phyloP scores from a whole-genome alignment of 2,329 filamentous ascomycete species.

The Polychaeton citri region DNA sequence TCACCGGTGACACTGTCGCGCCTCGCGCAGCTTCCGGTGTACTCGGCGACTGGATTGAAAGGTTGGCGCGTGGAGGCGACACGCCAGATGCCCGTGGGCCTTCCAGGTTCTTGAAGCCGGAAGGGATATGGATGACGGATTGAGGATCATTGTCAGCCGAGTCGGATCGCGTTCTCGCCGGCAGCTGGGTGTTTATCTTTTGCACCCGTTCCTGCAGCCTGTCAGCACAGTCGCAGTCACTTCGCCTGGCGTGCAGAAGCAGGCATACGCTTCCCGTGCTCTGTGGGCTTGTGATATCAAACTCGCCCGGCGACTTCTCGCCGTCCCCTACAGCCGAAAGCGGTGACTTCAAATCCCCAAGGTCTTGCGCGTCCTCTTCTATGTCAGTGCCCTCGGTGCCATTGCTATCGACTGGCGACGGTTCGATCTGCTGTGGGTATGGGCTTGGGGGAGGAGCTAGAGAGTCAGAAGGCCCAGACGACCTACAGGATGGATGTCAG shows the following conservation, averaged over 20 bases:
- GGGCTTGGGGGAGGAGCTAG: conserved; percentile 35
- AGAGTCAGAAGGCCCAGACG: conserved; percentile 33
- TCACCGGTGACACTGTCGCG: conserved; percentile 49
- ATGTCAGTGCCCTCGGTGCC: conserved; percentile 57
- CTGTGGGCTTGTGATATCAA: conserved; percentile 19
- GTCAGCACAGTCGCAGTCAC: conserved; percentile 4
- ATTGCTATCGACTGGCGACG: conserved; percentile 74
- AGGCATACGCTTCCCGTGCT: conserved; percentile 17
- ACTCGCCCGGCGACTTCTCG: conserved; percentile 16
- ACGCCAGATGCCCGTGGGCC: conserved; percentile 1
- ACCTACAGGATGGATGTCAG: conserved; percentile 19
- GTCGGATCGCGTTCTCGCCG: conserved; percentile 32
- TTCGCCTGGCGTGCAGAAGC: not conserved
- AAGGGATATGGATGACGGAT: conserved; percentile 83
- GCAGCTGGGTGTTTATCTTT: conserved; percentile 33
- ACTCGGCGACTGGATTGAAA: conserved; percentile 17
- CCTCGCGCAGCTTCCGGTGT: conserved; percentile 20
- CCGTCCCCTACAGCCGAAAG: conserved; percentile 3
- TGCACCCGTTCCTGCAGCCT: conserved; percentile 21
- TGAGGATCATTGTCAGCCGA: conserved; percentile 60
- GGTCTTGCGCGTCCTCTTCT: conserved; percentile 61
- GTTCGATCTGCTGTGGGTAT: conserved; percentile 55
- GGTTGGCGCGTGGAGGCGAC: not conserved
- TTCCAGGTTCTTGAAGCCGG: conserved; percentile 67
- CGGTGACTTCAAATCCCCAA: conserved; percentile 26